Percentiles rank a stretch among this genome's conserved stretches.
phyloP scores from a whole-genome alignment of 176 grass and related monocot genomes.

The Secale cereale region DNA sequence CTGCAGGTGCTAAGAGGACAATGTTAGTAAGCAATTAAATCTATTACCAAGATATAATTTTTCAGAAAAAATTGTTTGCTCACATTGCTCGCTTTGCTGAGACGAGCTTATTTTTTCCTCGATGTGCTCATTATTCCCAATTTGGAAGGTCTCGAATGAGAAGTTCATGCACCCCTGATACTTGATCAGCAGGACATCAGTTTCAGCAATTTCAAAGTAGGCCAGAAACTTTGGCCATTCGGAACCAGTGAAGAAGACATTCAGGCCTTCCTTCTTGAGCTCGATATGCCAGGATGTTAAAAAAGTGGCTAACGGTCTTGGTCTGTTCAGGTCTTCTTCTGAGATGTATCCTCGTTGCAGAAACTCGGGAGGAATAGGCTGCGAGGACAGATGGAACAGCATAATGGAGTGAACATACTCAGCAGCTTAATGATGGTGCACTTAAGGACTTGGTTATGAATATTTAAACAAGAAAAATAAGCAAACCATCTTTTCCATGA shows the following conservation, averaged over 20 bases:
- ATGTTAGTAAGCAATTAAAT: no score
- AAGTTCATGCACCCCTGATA: constrained; percentile 35
- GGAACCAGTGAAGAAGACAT: constrained; percentile 3
- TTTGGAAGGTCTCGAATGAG: not conserved
- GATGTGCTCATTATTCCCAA: no score
- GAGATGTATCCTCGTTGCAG: not conserved
- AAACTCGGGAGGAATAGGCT: constrained; percentile 30
- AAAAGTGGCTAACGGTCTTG: not conserved
- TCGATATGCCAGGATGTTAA: constrained; percentile 18
- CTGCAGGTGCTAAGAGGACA: no score
- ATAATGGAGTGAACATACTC: not conserved
- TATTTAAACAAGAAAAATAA: not conserved
- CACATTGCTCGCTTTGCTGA: not conserved
- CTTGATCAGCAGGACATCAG: constrained; percentile 16
- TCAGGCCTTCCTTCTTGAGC: constrained; percentile 3
- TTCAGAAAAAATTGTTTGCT: not conserved
- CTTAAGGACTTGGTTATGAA: not conserved
- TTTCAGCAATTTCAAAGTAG: constrained; percentile 14
- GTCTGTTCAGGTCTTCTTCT: not conserved
- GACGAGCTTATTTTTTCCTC: not conserved
- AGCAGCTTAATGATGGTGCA: not conserved
- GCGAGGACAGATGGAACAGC: not conserved
- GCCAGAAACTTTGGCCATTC: constrained; percentile 22
- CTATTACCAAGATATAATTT: no score
- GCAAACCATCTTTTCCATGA: constrained; percentile 28